Percentiles rank a stretch among this genome's conserved stretches.
phyloP scores from a whole-genome alignment of 2,329 filamentous ascomycete genomes.

The Exophiala oligosperma region DNA sequence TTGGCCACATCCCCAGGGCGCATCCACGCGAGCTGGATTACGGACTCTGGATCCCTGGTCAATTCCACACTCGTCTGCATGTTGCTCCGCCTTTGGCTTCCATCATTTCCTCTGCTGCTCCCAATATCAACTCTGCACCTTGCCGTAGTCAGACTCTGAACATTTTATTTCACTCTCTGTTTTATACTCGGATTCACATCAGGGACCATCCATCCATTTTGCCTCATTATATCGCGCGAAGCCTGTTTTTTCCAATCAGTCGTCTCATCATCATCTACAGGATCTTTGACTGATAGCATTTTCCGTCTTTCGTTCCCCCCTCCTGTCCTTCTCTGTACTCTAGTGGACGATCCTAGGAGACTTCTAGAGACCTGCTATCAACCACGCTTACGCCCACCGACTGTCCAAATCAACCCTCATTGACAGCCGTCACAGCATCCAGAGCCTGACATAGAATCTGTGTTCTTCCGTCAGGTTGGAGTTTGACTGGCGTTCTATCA shows the following conservation, averaged over 20 bases:
- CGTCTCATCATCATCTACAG: not conserved
- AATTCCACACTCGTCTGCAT: conserved; percentile 4
- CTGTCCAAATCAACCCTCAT: conserved; percentile 20
- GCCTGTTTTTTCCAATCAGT: not conserved
- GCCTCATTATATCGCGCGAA: conserved; percentile 1
- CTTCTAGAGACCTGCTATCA: not conserved
- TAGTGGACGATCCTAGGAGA: not conserved
- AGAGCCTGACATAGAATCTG: conserved; percentile 10
- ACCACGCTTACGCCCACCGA: conserved; percentile 3
- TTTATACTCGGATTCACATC: conserved; percentile 14
- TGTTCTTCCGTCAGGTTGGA: conserved; percentile 14
- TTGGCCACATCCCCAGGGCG: conserved; percentile 9
- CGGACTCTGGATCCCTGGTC: conserved; percentile 6
- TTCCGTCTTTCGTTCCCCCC: not conserved
- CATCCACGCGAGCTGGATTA: conserved; percentile 12
- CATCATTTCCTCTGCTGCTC: conserved; percentile 4
- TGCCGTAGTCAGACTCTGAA: conserved; percentile 17
- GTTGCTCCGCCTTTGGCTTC: not conserved
- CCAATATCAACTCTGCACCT: conserved; percentile 22
- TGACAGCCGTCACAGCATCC: conserved; percentile 23
- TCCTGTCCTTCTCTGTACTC: not conserved
- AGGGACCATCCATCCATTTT: conserved; percentile 2
- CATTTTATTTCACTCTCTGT: conserved; percentile 14
- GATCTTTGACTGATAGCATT: not conserved
- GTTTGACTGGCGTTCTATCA: conserved; percentile 20